Conservation (phyloP, 805 yeast genomes). For the Diddensiella caesifluorescens region DNA sequence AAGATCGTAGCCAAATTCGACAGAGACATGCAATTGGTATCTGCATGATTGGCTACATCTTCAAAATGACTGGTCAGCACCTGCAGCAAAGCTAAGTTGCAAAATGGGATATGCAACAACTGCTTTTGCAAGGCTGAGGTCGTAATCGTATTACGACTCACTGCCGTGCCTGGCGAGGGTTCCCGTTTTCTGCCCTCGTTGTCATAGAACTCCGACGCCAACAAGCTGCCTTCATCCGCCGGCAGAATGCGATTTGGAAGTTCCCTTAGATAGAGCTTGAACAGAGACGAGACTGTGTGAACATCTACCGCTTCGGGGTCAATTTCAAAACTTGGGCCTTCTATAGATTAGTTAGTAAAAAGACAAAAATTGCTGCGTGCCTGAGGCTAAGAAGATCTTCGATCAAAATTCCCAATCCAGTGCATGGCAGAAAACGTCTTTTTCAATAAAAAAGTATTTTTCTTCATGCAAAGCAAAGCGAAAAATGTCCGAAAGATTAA, state of each 20-base stretch:
- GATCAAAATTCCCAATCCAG: background rate
- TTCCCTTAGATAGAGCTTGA: slow-evolving; percentile 28
- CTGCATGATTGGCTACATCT: slow-evolving; percentile 17
- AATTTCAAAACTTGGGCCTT: slow-evolving; percentile 20
- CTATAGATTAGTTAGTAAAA: slow-evolving; percentile 3
- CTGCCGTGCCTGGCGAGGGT: background rate
- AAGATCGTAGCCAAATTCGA: slow-evolving; percentile 28
- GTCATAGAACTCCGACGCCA: too few species aligned
- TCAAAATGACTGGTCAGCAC: slow-evolving; percentile 26
- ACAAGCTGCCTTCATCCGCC: too few species aligned
- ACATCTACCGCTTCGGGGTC: slow-evolving; percentile 24
- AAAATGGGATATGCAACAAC: slow-evolving; percentile 17
- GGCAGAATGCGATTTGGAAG: slow-evolving; percentile 27
- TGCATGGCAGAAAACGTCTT: too few species aligned
- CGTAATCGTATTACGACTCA: background rate
- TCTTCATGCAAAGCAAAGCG: too few species aligned
- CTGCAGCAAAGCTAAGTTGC: slow-evolving; percentile 25
- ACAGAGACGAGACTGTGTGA: slow-evolving; percentile 29
- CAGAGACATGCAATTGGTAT: slow-evolving; percentile 27
- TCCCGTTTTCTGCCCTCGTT: background rate
- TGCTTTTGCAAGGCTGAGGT: slow-evolving; percentile 7
- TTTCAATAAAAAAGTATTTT: too few species aligned
- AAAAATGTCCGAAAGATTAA: too few species aligned
- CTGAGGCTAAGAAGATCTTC: background rate
- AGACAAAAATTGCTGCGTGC: background rate